Base-by-base conservation (phyloP, 805 yeast species). In the Pichia eremophila region DNA sequence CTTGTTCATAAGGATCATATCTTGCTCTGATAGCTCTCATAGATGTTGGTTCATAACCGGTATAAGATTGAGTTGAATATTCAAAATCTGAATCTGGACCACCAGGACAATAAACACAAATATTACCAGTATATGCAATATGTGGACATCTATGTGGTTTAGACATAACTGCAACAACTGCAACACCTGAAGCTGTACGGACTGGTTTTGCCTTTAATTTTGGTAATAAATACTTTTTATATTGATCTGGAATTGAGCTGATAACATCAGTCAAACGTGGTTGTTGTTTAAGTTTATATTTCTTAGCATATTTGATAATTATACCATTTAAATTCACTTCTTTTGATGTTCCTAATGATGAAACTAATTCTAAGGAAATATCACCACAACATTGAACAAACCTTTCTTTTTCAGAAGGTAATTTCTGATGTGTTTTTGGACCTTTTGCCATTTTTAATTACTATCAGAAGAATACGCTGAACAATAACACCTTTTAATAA, bases 11-110 rank as follows among this genome's bases (percentile, higher is more conserved):
- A 1, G 99, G 98, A 64, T 93, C 99, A 62, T 93, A 93, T 59
- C 99, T 78, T 0, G 99, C 99, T 57, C 99, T 75, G 52, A 93
- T 93, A n/a, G 99, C 99, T 59, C 99, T 77, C 99, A 93, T 93
- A 0, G 97, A 89, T 0, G 99, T 93, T 9, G 99, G 99, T 65
- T 93, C 99, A 62, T 93, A 93, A 37, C 99, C 99, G 0, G 99
- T 93, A 61, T 93, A 93, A 5, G 97, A 89, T 68, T 93, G 99
- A 4, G 99, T 93, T 1, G 96, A 87, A 66, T 93, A 93, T 64
- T 93, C 99, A 62, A 93, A 93, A 68, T 93, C 99, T 1, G 95
- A 84, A 64, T 93, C 99, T 4, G 99, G 99, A 2, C 99, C 99
- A 51, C 99, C 99, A 6, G 99, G 99, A 69, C 99, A 93, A 64